Evolutionary conservation across 306 rosid genomes (phyloP).

Genomic region (Trichosanthes truncata): DNA sequence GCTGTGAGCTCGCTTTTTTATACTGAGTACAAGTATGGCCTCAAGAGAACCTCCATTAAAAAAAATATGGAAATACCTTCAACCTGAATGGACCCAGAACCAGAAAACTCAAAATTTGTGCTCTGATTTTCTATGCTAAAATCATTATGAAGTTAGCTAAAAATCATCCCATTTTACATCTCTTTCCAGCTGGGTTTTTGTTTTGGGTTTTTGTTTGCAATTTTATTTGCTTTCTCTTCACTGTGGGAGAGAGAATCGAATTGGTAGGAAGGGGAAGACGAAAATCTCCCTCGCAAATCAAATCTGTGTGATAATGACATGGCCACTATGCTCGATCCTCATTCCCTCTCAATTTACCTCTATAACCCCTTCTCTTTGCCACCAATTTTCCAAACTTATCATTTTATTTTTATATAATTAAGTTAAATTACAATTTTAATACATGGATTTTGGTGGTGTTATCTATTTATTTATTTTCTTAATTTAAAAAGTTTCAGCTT

Average conservation of each 20-base stretch:
- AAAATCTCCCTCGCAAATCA: conserved; percentile 78
- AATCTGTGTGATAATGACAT: conserved; percentile 72
- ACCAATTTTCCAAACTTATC: conserved; percentile 3
- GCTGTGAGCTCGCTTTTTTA: neutral
- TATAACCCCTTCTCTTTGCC: conserved; percentile 11
- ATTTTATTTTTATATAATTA: neutral
- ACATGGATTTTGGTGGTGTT: no score
- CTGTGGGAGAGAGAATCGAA: conserved; percentile 6
- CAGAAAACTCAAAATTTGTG: neutral
- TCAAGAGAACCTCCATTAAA: neutral
- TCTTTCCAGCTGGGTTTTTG: neutral
- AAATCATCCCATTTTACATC: neutral
- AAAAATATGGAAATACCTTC: neutral
- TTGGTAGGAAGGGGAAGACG: conserved; percentile 16
- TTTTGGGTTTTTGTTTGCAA: neutral
- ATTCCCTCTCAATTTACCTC: conserved; percentile 30
- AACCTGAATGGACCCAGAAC: conserved; percentile 3
- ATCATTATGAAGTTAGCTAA: neutral
- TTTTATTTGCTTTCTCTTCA: neutral
- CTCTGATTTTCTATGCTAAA: neutral
- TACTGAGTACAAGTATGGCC: neutral
- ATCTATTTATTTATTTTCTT: no score
- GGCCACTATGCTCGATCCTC: conserved; percentile 53
- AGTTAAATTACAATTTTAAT: neutral
- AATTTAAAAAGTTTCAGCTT: no score